These are phyloP conservation scores for Tympanopsis confertula DNA, from an alignment of 2,329 filamentous ascomycete genomes.

Conservation along the genomic window DNA sequence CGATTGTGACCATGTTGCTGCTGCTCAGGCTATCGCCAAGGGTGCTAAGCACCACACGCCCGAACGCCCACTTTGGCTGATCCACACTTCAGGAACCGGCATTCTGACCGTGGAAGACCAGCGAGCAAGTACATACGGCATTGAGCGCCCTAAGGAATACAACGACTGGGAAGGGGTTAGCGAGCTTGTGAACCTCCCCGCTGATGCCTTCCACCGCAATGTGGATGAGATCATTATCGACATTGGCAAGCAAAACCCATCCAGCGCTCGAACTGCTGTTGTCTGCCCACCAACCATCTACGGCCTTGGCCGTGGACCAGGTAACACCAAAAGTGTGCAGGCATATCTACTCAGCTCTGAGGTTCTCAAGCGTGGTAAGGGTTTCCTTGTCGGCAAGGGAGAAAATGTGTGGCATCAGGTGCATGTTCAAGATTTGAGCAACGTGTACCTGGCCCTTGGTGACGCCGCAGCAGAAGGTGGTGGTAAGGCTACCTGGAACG, in stretches of 20 bases:
- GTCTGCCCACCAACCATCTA: constrained; percentile 27
- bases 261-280: constrained; percentile 20
- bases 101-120: constrained; percentile 27
- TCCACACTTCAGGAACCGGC: constrained; percentile 30
- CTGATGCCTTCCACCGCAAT: constrained; percentile 23
- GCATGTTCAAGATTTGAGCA: constrained; percentile 24
- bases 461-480: constrained; percentile 23
- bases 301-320: constrained; percentile 21
- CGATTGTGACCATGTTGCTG: constrained; percentile 26
- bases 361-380: constrained; percentile 19
- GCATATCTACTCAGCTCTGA: constrained; percentile 24
- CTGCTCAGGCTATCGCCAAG: constrained; percentile 24
- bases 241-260: constrained; percentile 10
- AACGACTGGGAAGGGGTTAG: constrained; percentile 29
- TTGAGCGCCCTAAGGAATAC: constrained; percentile 26
- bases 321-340: constrained; percentile 24
- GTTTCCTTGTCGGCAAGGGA: constrained; percentile 23
- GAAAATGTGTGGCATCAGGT: constrained; percentile 25
- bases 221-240: constrained; percentile 13
- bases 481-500: constrained; percentile 23
- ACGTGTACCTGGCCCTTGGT: constrained; percentile 20
- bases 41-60: constrained; percentile 20
- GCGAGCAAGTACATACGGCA: constrained; percentile 21
- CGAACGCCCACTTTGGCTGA: constrained; percentile 22
- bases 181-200: constrained; percentile 25